phyloP scores from a whole-genome alignment of 495 filamentous ascomycete genomes.

The Talaromyces trachyspermus region DNA sequence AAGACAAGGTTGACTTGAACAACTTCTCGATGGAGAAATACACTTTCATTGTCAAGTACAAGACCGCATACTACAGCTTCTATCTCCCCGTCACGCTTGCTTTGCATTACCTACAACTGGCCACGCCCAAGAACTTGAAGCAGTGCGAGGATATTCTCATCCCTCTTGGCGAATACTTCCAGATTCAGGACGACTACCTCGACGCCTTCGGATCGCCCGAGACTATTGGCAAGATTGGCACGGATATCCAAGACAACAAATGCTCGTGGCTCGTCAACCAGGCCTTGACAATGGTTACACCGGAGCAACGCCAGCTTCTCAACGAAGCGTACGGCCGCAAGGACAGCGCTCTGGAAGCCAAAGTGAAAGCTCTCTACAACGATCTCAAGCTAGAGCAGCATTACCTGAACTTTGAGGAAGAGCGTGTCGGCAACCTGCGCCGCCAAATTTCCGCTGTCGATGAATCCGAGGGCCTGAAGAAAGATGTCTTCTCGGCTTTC shows the following conservation, averaged over 20 bases:
- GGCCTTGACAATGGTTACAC: slow-evolving; percentile 66
- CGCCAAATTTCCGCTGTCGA: slow-evolving; percentile 71
- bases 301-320: slow-evolving; percentile 72
- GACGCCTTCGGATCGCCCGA: slow-evolving; percentile 92
- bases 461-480: slow-evolving; percentile 80
- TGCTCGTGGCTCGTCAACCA: slow-evolving; percentile 97
- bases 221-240: slow-evolving; percentile 97
- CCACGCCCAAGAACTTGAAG: slow-evolving; percentile 76
- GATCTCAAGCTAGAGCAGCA: slow-evolving; percentile 74
- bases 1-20: slow-evolving; percentile 77
- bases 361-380: slow-evolving; percentile 79
- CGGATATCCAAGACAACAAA: slow-evolving; percentile 98
- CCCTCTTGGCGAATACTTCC: slow-evolving; percentile 98
- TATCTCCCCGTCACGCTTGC: slow-evolving; percentile 96
- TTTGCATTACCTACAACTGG: slow-evolving; percentile 70
- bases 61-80: slow-evolving; percentile 98
- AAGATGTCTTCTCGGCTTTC: slow-evolving; percentile 82
- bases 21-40: slow-evolving; percentile 95
- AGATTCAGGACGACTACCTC: slow-evolving; percentile 97
- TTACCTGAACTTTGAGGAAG: slow-evolving; percentile 86
- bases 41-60: slow-evolving; percentile 97
- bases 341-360: slow-evolving; percentile 67
- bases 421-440: slow-evolving; percentile 64
- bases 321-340: slow-evolving; percentile 88
- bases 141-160: slow-evolving; percentile 87